Evolutionary conservation across 2,329 filamentous ascomycete species (phyloP).

Genomic region (Thelonectria olida): DNA sequence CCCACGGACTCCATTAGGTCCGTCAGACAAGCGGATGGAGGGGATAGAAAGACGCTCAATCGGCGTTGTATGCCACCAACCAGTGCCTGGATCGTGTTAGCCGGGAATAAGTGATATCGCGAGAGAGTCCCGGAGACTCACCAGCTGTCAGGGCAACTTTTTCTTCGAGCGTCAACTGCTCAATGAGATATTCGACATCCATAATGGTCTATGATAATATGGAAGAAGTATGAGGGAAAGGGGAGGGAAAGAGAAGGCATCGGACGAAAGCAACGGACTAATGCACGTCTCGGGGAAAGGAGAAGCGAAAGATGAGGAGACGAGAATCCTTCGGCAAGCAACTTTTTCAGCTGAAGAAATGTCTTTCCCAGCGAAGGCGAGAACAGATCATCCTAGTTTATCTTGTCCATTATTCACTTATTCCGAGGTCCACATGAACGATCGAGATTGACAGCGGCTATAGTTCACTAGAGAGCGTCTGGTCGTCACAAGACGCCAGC

Average conservation of each 20-base stretch:
- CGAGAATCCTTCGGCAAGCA: neutral
- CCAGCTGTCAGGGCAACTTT: slow-evolving; percentile 25
- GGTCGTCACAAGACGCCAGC: slow-evolving; percentile 10
- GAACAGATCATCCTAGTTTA: neutral
- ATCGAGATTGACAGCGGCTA: neutral
- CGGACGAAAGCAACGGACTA: neutral
- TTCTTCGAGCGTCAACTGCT: slow-evolving; percentile 28
- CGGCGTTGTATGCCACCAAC: slow-evolving; percentile 30
- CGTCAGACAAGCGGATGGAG: slow-evolving; percentile 27
- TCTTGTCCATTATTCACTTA: too few species aligned
- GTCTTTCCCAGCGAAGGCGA: neutral
- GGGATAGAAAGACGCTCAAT: slow-evolving; percentile 28
- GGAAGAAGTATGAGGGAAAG: neutral
- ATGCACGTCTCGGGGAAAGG: neutral
- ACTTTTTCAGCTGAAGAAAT: neutral
- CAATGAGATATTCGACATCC: slow-evolving; percentile 25
- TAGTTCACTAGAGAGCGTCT: neutral
- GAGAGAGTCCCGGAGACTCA: neutral
- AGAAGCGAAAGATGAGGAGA: neutral
- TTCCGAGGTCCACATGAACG: neutral
- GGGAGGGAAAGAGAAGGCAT: neutral
- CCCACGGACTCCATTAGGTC: slow-evolving; percentile 33
- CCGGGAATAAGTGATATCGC: neutral
- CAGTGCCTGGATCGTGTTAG: slow-evolving; percentile 17
- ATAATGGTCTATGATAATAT: too few species aligned